These are phyloP conservation scores for Amorphotheca resinae DNA, from an alignment of 495 filamentous ascomycete genomes.

Conservation along the genomic window DNA sequence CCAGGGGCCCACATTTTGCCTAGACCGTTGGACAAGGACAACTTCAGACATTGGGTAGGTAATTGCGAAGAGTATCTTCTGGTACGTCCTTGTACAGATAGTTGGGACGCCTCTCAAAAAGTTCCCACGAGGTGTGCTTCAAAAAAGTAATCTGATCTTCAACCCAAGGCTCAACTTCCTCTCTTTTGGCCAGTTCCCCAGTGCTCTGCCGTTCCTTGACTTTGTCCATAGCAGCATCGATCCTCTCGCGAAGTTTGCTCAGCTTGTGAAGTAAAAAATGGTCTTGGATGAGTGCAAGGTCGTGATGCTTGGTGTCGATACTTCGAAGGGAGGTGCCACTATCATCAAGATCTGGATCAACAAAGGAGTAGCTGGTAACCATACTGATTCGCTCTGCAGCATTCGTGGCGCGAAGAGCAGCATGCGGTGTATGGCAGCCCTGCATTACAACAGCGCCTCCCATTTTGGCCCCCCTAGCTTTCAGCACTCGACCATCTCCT, in stretches of 20 bases:
- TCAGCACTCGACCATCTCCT: neutral
- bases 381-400: conserved; percentile 6
- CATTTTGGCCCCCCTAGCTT: neutral
- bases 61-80: neutral
- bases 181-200: neutral
- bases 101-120: conserved; percentile 5
- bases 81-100: conserved; percentile 6
- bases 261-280: conserved; percentile 4
- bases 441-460: conserved; percentile 8
- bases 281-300: neutral
- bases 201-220: neutral
- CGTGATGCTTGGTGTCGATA: neutral
- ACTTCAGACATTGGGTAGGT: neutral
- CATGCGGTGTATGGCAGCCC: conserved; percentile 1
- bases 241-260: neutral
- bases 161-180: conserved; percentile 6
- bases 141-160: conserved; percentile 6
- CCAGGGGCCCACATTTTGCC: too few relatives aligned
- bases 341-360: conserved; percentile 3
- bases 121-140: conserved; percentile 7
- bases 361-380: conserved; percentile 5
- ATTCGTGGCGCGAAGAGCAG: conserved; percentile 1
- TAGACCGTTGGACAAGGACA: too few relatives aligned
- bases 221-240: conserved; percentile 1
- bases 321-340: conserved; percentile 1